A percentile compares a stretch with the other conserved stretches of the same genome.
These are phyloP conservation scores for Neurospora discreta DNA, from an alignment of 495 filamentous ascomycete genomes.

Conservation along the genomic window DNA sequence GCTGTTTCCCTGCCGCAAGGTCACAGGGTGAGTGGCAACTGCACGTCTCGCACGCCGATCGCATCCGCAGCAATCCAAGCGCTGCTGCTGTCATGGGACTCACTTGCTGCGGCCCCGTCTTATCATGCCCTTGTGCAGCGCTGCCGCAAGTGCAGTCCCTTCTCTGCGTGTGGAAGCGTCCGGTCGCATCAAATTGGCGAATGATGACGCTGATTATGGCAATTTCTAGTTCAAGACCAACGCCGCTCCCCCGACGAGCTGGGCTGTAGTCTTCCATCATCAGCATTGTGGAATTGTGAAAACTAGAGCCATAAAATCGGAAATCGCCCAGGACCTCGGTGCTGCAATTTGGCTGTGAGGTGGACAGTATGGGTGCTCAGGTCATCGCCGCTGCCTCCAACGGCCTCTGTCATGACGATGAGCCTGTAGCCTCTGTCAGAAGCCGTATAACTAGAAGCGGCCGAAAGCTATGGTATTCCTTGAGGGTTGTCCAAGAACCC, in stretches of 20 bases:
- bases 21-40: conserved; percentile 3
- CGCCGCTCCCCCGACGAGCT: not conserved
- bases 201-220: not conserved
- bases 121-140: not conserved
- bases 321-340: not conserved
- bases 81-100: not conserved
- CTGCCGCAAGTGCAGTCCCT: not conserved
- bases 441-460: conserved; percentile 64
- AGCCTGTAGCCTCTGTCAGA: conserved; percentile 13
- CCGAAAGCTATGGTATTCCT: conserved; percentile 65
- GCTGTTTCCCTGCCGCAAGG: not conserved
- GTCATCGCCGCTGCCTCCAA: conserved; percentile 18
- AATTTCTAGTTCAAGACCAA: not conserved
- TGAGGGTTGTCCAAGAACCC: conserved; percentile 88
- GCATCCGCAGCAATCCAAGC: not conserved
- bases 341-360: not conserved
- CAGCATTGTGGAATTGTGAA: not conserved
- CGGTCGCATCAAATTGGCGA: not conserved
- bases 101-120: not conserved
- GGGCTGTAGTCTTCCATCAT: not conserved
- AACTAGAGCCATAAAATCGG: not conserved
- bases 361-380: conserved; percentile 18
- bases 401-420: conserved; percentile 14
- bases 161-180: not conserved
- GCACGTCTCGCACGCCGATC: not conserved